Evolutionary conservation across 805 yeast genomes (phyloP).

Genomic region (Candida methanosorbosa): DNA sequence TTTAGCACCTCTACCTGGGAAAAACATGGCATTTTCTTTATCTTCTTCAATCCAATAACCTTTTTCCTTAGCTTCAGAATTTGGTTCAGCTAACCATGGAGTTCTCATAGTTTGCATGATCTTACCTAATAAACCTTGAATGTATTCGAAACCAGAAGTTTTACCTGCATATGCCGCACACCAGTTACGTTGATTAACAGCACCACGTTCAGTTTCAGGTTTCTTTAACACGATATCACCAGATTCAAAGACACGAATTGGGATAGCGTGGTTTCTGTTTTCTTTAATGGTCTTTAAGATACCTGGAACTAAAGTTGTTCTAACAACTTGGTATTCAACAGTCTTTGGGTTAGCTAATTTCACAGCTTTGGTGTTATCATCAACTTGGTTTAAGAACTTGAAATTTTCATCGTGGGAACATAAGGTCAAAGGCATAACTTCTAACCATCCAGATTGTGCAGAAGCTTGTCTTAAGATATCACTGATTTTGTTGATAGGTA

Average conservation of each 20-base stretch:
- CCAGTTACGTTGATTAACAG: slow-evolving; percentile 90
- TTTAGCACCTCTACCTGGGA: slow-evolving; percentile 97
- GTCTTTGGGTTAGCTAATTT: slow-evolving; percentile 95
- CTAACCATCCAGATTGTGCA: slow-evolving; percentile 93
- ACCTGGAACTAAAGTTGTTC: slow-evolving; percentile 93
- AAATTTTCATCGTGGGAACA: slow-evolving; percentile 97
- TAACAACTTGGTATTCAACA: slow-evolving; percentile 91
- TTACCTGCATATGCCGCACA: slow-evolving; percentile 92
- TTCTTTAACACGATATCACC: slow-evolving; percentile 93
- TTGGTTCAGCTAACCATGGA: slow-evolving; percentile 60
- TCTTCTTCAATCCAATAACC: slow-evolving; percentile 86
- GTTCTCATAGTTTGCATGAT: slow-evolving; percentile 95
- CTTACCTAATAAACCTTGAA: slow-evolving; percentile 91
- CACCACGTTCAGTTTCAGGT: slow-evolving; percentile 72
- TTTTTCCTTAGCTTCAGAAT: slow-evolving; percentile 52
- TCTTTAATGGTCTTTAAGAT: slow-evolving; percentile 90
- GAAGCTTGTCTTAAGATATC: slow-evolving; percentile 88
- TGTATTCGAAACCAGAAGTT: slow-evolving; percentile 87
- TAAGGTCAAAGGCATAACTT: slow-evolving; percentile 90
- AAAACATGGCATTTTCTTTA: slow-evolving; percentile 58
- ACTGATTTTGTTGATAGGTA: slow-evolving; percentile 83
- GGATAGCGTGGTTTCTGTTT: slow-evolving; percentile 91
- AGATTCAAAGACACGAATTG: slow-evolving; percentile 89
- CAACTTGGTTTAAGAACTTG: slow-evolving; percentile 66
- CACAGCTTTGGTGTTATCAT: slow-evolving; percentile 74